These are phyloP conservation scores for Madurella fahalii DNA, from an alignment of 2,329 filamentous ascomycete genomes.

Conservation along the genomic window DNA sequence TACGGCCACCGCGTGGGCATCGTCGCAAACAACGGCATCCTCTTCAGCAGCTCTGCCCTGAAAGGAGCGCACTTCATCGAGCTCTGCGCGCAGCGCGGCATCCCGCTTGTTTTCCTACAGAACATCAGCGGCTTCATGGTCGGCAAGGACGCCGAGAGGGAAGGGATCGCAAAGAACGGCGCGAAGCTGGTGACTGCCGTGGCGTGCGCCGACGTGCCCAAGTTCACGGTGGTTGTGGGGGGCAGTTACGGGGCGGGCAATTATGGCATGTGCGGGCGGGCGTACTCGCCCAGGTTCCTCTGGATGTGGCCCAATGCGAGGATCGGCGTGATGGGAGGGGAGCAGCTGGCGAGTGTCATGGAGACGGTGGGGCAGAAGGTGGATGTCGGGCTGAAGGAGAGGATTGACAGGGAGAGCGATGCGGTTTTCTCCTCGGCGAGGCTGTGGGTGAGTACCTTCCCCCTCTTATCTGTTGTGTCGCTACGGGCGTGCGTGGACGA, in stretches of 20 bases:
- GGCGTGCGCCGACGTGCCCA: conserved; percentile 88
- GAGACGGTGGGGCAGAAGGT: conserved; percentile 81
- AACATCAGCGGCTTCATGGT: conserved; percentile 99
- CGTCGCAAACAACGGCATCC: conserved; percentile 91
- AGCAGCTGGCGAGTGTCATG: conserved; percentile 92
- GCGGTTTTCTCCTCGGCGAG: conserved; percentile 83
- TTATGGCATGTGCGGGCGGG: conserved; percentile 96
- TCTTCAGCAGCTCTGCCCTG: conserved; percentile 82
- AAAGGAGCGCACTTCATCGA: conserved; percentile 98
- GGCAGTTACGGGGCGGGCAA: conserved; percentile 91
- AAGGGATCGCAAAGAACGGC: conserved; percentile 95
- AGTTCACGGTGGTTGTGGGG: conserved; percentile 95
- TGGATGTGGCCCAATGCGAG: conserved; percentile 99
- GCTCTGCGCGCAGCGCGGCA: conserved; percentile 82
- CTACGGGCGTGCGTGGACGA: background rate
- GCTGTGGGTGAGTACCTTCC: conserved; percentile 63
- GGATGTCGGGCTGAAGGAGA: conserved; percentile 73
- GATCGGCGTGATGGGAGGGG: conserved; percentile 91
- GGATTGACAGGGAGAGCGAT: conserved; percentile 88
- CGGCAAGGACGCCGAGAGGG: conserved; percentile 82
- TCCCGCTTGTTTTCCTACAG: conserved; percentile 89
- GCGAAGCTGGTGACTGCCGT: conserved; percentile 96
- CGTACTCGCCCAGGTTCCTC: conserved; percentile 84
- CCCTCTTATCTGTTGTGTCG: background rate
- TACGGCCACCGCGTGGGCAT: conserved; percentile 90